Conservation (phyloP, 176 grass and related monocot species). For the Secale cereale region DNA sequence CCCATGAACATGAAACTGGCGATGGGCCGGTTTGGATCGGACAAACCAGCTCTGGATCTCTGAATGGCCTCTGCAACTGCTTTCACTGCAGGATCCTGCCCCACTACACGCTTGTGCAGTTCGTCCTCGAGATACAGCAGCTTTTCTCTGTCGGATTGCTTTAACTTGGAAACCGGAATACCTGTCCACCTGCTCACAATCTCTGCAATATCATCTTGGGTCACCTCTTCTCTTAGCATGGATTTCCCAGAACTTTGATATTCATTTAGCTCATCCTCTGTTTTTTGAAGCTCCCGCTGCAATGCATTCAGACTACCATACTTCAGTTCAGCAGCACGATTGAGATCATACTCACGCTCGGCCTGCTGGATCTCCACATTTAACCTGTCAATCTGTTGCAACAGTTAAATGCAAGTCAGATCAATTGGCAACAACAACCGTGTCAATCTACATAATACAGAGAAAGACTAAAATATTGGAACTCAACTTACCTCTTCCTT, state of each 20-base stretch:
- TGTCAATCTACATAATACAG: background rate
- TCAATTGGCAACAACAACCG: background rate
- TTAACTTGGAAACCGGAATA: conserved; percentile 93
- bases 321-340: conserved; percentile 93
- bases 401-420: conserved; percentile 30
- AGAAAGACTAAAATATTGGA: background rate
- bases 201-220: conserved; percentile 94
- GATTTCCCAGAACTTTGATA: conserved; percentile 98
- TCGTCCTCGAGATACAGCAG: conserved; percentile 90
- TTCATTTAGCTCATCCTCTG: conserved; percentile 85
- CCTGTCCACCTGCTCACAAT: conserved; percentile 97
- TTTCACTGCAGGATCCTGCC: conserved; percentile 94
- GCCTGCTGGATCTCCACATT: conserved; percentile 99
- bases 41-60: conserved; percentile 95
- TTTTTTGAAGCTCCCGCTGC: conserved; percentile 74
- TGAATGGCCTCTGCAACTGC: conserved; percentile 96
- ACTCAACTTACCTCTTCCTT: conserved; percentile 80
- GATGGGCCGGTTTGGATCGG: conserved; percentile 92
- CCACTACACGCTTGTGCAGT: conserved; percentile 90
- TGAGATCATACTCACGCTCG: conserved; percentile 97
- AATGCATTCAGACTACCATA: conserved; percentile 98
- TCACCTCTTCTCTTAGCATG: conserved; percentile 99
- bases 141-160: conserved; percentile 95
- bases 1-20: conserved; percentile 99
- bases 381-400: conserved; percentile 90